Percentiles rank a stretch among this genome's conserved stretches.
These are phyloP conservation scores for Phytophthora brassicae DNA, from an alignment of 352 stramenopile genomes.

Conservation along the genomic window DNA sequence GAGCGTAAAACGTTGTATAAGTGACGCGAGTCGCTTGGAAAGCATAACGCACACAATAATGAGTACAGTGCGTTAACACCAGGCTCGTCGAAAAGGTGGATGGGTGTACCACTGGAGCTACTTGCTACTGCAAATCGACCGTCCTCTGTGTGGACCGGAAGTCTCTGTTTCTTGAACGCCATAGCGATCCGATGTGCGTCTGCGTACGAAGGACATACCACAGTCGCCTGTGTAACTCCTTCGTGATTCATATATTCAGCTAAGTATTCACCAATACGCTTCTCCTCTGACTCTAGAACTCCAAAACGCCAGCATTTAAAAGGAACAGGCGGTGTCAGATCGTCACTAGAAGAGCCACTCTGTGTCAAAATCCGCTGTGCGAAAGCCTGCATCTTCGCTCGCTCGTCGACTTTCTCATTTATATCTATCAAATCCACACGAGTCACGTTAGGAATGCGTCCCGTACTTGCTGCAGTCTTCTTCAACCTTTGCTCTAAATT, in stretches of 20 bases:
- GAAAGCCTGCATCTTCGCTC: slow-evolving; percentile 26
- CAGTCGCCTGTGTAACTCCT: slow-evolving; percentile 19
- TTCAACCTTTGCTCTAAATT: slow-evolving; percentile 44
- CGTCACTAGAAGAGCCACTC: background rate
- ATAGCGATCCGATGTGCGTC: slow-evolving; percentile 41
- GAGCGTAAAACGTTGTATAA: slow-evolving; percentile 82
- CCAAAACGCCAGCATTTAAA: slow-evolving; percentile 30
- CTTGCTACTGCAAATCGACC: slow-evolving; percentile 7
- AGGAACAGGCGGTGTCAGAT: slow-evolving; percentile 8
- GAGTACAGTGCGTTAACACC: slow-evolving; percentile 67
- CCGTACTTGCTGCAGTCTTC: slow-evolving; percentile 4
- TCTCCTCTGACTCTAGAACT: slow-evolving; percentile 25
- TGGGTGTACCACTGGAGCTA: slow-evolving; percentile 10
- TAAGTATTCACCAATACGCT: slow-evolving; percentile 23
- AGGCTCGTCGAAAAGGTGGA: slow-evolving; percentile 61
- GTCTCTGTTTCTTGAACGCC: slow-evolving; percentile 36
- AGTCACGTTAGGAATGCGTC: slow-evolving; percentile 1
- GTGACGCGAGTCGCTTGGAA: slow-evolving; percentile 67
- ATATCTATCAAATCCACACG: slow-evolving; percentile 1
- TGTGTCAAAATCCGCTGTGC: slow-evolving; percentile 25
- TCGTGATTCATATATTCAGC: slow-evolving; percentile 6
- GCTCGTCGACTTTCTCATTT: slow-evolving; percentile 1
- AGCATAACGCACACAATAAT: slow-evolving; percentile 64
- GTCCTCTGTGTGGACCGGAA: slow-evolving; percentile 25
- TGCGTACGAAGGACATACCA: slow-evolving; percentile 41